Conservation (phyloP, 2,329 filamentous ascomycete species). For the Aspergillus felis region DNA sequence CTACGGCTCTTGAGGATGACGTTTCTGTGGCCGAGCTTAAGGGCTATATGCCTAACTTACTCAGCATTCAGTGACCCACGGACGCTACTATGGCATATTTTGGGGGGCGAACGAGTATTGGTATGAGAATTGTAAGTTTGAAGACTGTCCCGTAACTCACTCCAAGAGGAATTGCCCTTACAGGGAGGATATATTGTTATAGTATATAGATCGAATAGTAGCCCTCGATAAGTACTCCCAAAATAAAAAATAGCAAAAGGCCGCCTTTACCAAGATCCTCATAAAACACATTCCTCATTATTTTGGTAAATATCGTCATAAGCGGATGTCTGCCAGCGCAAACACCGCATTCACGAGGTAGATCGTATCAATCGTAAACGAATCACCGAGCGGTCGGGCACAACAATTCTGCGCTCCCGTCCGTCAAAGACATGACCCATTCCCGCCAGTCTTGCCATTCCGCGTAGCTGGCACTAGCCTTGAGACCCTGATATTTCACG, state of each 20-base stretch:
- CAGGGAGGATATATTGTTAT: not conserved
- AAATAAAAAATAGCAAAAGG: not conserved
- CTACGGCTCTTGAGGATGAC: too few species aligned
- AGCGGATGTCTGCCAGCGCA: not conserved
- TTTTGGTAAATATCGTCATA: not conserved
- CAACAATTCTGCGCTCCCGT: slow-evolving; percentile 24
- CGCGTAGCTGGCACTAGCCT: slow-evolving; percentile 63
- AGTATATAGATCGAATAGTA: not conserved
- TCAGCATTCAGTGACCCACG: not conserved
- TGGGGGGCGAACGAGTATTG: not conserved
- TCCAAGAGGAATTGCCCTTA: not conserved
- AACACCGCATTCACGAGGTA: not conserved
- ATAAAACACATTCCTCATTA: not conserved
- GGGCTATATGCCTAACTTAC: too few species aligned
- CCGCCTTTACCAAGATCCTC: not conserved
- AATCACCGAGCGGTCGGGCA: not conserved
- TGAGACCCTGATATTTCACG: slow-evolving; percentile 82
- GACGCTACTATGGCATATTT: not conserved
- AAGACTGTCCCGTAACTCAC: not conserved
- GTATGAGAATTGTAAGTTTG: not conserved
- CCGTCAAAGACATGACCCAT: slow-evolving; percentile 53
- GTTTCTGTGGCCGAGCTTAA: too few species aligned
- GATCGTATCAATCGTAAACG: not conserved
- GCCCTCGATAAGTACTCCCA: not conserved
- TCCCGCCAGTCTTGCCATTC: slow-evolving; percentile 78